phyloP scores from a whole-genome alignment of 1,139 yeast genomes.

The Blastobotrys ciferrii region DNA sequence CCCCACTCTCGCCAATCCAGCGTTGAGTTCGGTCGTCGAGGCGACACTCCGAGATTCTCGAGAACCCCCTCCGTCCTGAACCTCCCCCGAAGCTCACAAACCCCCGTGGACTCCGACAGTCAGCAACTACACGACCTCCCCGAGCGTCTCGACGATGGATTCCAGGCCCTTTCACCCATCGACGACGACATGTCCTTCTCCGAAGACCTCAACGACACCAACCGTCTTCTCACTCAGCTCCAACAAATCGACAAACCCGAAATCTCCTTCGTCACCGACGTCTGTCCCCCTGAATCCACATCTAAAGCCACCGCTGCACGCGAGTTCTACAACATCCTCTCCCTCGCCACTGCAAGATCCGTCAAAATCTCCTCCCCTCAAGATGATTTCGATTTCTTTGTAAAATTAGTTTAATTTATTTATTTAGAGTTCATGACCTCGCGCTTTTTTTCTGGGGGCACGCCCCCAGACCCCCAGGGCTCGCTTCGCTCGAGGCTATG shows the following conservation, averaged over 20 bases:
- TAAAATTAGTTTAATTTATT: not conserved
- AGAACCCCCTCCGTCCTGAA: slow-evolving; percentile 2
- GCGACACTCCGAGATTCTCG: slow-evolving; percentile 11
- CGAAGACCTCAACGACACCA: not conserved
- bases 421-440: no score
- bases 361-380: not conserved
- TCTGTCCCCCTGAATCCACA: not conserved
- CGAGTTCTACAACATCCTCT: not conserved
- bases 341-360: not conserved
- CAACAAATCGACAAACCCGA: not conserved
- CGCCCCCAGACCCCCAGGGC: no score
- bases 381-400: not conserved
- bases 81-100: slow-evolving; percentile 10
- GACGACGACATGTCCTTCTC: not conserved
- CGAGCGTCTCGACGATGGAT: no score
- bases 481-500: no score
- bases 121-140: not conserved
- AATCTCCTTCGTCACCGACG: not conserved
- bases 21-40: slow-evolving; percentile 15
- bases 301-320: not conserved
- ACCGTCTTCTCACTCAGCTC: not conserved
- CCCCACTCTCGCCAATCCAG: slow-evolving; percentile 6
- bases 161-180: slow-evolving; percentile 4
- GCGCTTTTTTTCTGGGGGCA: no score
- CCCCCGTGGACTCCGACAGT: not conserved